Base-by-base conservation (phyloP, 352 stramenopile genomes). In the Phytopythium chamaehyphon region DNA sequence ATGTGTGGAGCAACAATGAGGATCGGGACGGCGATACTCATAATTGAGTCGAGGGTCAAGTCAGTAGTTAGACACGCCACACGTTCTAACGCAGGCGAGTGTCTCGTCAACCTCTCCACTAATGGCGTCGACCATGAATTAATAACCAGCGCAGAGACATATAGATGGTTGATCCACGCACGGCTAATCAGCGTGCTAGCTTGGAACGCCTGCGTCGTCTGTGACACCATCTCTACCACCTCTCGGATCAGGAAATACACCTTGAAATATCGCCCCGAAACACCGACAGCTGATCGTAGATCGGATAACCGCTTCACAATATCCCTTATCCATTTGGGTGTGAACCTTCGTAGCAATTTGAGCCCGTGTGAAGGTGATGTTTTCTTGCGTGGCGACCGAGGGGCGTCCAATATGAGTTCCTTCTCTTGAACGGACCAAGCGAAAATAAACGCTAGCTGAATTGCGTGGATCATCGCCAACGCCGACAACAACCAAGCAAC, bases 91-190 rank as follows among this genome's bases (percentile, higher is more conserved):
- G 40, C 45, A 0, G 38, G 44, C 10, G 37, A 43, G n/a, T 59
- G 12, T 2, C 59, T 59, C 10, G 61, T 65, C 23, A 64, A 40
- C n/a, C 33, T 45, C 42, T 62, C 39, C 26, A 52, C 23, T 10
- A 68, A 18, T n/a, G 62, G 55, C 16, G 59, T 68, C 9, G 62
- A 68, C 46, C 53, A 68, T n/a, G 47, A 61, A 35, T 71, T 71
- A 1, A 59, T 18, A 1, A 52, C 40, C 12, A 68, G 28, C 10
- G 56, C 38, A 6, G 15, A 21, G 5, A 65, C 49, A n/a, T 57
- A 67, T 16, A 71, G 12, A 12, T 51, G 45, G 33, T 71, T 71
- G 40, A 71, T 64, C 61, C 51, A 64, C 2, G 21, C 14, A 2
- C 48, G 46, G 1, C 39, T 28, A 40, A 62, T 51, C 21, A 62